Evolutionary conservation across 192 early-diverging fungal species (phyloP).

Genomic region (Gonapodya sp.): DNA sequence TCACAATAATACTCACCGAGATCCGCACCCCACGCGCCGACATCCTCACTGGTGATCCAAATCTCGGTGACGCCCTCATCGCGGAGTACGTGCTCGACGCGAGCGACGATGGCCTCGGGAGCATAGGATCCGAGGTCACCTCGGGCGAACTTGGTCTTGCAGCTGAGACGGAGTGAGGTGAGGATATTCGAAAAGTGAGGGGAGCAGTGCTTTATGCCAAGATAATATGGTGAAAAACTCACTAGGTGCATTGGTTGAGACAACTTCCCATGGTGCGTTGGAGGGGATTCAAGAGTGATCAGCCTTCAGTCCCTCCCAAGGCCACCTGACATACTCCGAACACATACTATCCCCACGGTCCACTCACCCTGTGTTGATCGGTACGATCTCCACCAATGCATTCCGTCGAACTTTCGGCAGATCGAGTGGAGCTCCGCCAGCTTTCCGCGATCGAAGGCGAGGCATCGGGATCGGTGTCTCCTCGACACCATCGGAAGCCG

Average conservation of each 20-base stretch:
- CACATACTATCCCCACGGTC: background rate
- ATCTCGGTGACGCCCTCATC: slow-evolving; percentile 46
- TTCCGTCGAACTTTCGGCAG: slow-evolving; percentile 45
- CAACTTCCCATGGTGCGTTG: slow-evolving; percentile 23
- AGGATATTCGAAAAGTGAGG: background rate
- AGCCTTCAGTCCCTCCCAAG: no score
- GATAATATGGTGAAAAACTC: background rate
- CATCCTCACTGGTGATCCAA: slow-evolving; percentile 49
- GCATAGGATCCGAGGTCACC: slow-evolving; percentile 40
- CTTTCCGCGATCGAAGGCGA: slow-evolving; percentile 33
- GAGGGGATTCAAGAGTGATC: background rate
- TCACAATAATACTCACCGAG: slow-evolving; percentile 28
- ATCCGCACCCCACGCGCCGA: slow-evolving; percentile 43
- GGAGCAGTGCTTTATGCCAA: background rate
- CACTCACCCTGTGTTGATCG: slow-evolving; percentile 42
- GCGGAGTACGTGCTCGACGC: slow-evolving; percentile 32
- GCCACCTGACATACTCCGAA: background rate
- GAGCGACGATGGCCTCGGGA: slow-evolving; percentile 31
- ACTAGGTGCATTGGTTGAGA: slow-evolving; percentile 50
- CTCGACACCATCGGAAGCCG: background rate
- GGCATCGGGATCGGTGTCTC: background rate
- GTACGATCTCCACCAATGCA: slow-evolving; percentile 47
- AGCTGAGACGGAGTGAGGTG: no score
- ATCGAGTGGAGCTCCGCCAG: slow-evolving; percentile 40
- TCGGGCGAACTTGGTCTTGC: slow-evolving; percentile 40